Evolutionary conservation across 305 asterid genomes (phyloP), one percentile per base, ranked within the genome.

Genomic region (Fraxinus latifolia): DNA sequence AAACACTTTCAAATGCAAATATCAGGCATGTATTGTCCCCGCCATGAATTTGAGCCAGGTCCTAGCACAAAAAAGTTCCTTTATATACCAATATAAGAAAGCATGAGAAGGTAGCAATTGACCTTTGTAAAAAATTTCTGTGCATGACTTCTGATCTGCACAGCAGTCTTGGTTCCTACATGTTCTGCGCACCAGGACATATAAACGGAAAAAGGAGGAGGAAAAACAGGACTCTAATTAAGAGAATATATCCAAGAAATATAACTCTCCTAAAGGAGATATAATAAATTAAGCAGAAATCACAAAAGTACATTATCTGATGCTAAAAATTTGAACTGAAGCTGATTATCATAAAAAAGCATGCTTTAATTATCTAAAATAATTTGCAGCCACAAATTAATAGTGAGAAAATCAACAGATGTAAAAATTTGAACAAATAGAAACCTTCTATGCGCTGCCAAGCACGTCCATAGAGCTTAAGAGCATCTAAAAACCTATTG

Each of bases 121-220:
- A 95, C 99, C 99, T 95, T 95, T 29, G 98, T 91, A 83, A 95
- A 95, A 88, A 95, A 94, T 86, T 95, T 95, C 87, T 95, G 99
- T 79, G 99, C 99, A 92, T 95, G 99, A 88, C 99, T 95, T 90
- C 99, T 87, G 89, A 94, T 95, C 95, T 95, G 98, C 94, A 95
- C 99, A 79, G 99, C 99, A 80, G 99, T 92, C 95, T 95, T 95
- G 87, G 99, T 93, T 86, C 99, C 99, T 83, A 95, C 88, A 87
- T 95, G 96, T 89, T 95, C 99, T 95, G 97, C 91, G 83, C 89
- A 93, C 86, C 90, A 90, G 89, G 14, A 70, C 89, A 90, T 70
- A 87, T 76, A 85, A 75, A 81, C 71, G 85, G 83, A 82, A 79
- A 83, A 84, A 79, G 47, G 86, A 86, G 88, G 79, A 87, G 83